phyloP scores from a whole-genome alignment of 305 asterid genomes.

The Rubia occidens region DNA sequence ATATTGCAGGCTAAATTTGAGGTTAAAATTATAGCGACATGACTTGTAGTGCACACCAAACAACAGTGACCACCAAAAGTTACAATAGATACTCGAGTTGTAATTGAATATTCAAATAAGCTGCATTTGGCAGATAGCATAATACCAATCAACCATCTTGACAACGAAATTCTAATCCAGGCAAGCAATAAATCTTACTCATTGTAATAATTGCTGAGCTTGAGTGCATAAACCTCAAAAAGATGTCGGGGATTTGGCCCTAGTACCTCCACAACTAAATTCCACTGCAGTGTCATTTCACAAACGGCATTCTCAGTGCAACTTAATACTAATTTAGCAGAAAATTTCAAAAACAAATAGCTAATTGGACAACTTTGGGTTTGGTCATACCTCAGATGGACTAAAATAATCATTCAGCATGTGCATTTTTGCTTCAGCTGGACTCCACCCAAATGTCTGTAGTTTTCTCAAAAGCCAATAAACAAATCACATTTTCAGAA shows the following conservation, averaged over 20 bases:
- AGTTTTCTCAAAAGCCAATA: constrained; percentile 20
- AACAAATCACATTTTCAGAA: constrained; percentile 1
- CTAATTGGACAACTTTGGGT: constrained; percentile 1
- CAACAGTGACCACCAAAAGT: background rate
- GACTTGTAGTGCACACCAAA: background rate
- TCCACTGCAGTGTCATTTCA: constrained; percentile 53
- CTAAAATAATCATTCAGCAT: constrained; percentile 68
- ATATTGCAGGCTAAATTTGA: background rate
- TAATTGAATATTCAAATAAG: background rate
- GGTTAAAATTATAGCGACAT: background rate
- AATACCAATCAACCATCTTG: constrained; percentile 1
- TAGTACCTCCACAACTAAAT: constrained; percentile 59
- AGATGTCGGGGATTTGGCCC: constrained; percentile 82
- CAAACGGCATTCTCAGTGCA: constrained; percentile 17
- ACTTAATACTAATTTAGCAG: constrained; percentile 6
- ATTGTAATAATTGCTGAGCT: constrained; percentile 56
- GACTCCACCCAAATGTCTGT: constrained; percentile 91
- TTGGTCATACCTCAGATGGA: constrained; percentile 58
- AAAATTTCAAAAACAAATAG: background rate
- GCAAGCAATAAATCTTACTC: constrained; percentile 42
- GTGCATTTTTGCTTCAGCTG: constrained; percentile 81
- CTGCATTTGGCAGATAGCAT: background rate
- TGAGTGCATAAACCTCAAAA: constrained; percentile 82
- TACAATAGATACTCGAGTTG: background rate
- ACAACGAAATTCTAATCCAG: background rate